Conservation (phyloP, 306 rosid species). For the Abrus pulchellus region DNA sequence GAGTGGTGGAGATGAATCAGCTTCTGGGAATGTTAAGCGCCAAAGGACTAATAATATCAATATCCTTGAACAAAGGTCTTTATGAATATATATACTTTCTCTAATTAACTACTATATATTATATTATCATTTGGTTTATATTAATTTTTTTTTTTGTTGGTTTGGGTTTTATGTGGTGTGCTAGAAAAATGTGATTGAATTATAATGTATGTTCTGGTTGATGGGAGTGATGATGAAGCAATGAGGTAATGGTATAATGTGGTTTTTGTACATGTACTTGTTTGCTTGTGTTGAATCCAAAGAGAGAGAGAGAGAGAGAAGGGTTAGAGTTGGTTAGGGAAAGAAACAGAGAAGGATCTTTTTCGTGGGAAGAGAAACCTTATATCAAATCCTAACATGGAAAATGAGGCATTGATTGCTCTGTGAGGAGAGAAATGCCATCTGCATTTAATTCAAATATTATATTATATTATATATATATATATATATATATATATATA, state of each 20-base stretch:
- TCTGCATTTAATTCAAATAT: constrained; percentile 31
- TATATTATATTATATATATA: background rate
- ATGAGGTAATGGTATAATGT: constrained; percentile 57
- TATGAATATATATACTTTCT: constrained; percentile 39
- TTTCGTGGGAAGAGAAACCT: constrained; percentile 76
- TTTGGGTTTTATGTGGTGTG: constrained; percentile 47
- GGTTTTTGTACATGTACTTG: constrained; percentile 56
- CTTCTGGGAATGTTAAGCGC: constrained; percentile 81
- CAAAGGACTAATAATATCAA: constrained; percentile 80
- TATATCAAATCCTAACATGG: constrained; percentile 61
- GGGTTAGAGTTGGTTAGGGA: constrained; percentile 52
- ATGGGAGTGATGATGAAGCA: constrained; percentile 41
- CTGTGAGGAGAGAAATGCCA: constrained; percentile 26
- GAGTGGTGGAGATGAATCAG: constrained; percentile 61
- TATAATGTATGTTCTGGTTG: background rate
- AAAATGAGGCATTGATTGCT: constrained; percentile 55
- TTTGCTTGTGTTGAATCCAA: constrained; percentile 39
- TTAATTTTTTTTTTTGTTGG: constrained; percentile 18
- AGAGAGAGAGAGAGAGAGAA: constrained; percentile 12
- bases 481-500: background rate
- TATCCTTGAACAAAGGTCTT: constrained; percentile 69
- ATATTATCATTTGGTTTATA: background rate
- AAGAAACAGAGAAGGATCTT: constrained; percentile 65
- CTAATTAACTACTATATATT: background rate
- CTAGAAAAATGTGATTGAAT: background rate